These are phyloP conservation scores for Plasmodium yoelii DNA, from an alignment of 169 alveolate genomes.

Conservation along the genomic window DNA sequence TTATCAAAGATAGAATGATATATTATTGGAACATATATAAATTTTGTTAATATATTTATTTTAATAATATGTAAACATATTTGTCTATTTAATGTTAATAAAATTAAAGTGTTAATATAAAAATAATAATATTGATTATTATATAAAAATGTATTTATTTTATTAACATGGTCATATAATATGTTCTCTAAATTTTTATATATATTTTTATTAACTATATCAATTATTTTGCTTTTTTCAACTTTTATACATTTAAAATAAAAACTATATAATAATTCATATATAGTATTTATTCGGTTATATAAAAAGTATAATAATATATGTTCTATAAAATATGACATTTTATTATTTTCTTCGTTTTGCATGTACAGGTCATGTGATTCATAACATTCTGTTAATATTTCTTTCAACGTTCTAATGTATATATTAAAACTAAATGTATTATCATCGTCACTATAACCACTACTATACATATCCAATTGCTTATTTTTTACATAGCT, in stretches of 20 bases:
- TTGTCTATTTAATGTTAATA: slow-evolving; percentile 24
- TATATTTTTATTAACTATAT: slow-evolving; percentile 22
- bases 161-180: slow-evolving; percentile 33
- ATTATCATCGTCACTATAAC: not conserved
- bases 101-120: slow-evolving; percentile 44
- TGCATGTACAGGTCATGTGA: slow-evolving; percentile 42
- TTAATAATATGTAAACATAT: slow-evolving; percentile 41
- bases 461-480: not conserved
- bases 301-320: slow-evolving; percentile 47
- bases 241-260: slow-evolving; percentile 17
- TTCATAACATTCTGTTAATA: slow-evolving; percentile 49
- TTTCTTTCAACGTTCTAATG: slow-evolving; percentile 31
- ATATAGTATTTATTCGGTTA: slow-evolving; percentile 54
- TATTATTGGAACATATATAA: slow-evolving; percentile 32
- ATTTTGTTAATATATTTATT: slow-evolving; percentile 33
- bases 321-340: slow-evolving; percentile 19
- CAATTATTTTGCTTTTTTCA: slow-evolving; percentile 18
- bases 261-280: slow-evolving; percentile 44
- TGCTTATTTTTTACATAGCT: not conserved
- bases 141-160: slow-evolving; percentile 41
- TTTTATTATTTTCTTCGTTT: slow-evolving; percentile 21
- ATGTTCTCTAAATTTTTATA: slow-evolving; percentile 26
- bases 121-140: slow-evolving; percentile 38
- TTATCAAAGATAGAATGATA: slow-evolving; percentile 57
- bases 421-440: slow-evolving; percentile 3